phyloP scores from a whole-genome alignment of 2,329 filamentous ascomycete species.

The Exophiala calicioides region DNA sequence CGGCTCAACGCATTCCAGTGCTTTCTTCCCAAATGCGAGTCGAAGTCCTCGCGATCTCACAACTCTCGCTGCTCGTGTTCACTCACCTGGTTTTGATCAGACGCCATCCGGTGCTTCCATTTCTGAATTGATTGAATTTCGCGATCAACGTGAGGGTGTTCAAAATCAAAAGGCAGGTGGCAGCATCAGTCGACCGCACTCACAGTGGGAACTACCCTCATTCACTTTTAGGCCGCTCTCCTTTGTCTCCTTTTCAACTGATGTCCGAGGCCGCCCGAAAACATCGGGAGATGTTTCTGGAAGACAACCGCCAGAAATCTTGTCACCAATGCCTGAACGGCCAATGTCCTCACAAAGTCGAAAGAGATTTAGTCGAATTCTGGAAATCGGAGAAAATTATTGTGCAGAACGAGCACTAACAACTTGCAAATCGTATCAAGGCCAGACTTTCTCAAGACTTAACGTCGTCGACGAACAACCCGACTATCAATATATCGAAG shows the following conservation, averaged over 20 bases:
- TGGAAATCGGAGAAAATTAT: slow-evolving; percentile 31
- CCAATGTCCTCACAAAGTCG: slow-evolving; percentile 34
- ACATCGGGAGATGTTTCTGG: slow-evolving; percentile 27
- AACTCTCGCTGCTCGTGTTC: slow-evolving; percentile 29
- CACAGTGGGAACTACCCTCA: slow-evolving; percentile 26
- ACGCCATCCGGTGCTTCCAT: slow-evolving; percentile 13
- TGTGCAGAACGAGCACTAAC: too few relatives aligned
- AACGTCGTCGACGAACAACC: slow-evolving; percentile 21
- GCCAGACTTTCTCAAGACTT: slow-evolving; percentile 20
- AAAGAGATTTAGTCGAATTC: slow-evolving; percentile 35
- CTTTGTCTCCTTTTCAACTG: slow-evolving; percentile 8
- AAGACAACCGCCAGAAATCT: slow-evolving; percentile 27
- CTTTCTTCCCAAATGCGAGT: slow-evolving; percentile 30
- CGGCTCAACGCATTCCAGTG: slow-evolving; percentile 20
- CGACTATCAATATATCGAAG: slow-evolving; percentile 11
- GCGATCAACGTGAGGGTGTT: slow-evolving; percentile 2
- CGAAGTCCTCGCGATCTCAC: slow-evolving; percentile 30
- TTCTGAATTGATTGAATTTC: slow-evolving; percentile 14
- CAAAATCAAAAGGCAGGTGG: not conserved
- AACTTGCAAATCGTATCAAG: slow-evolving; percentile 5
- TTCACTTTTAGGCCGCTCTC: slow-evolving; percentile 30
- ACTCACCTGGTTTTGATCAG: slow-evolving; percentile 25
- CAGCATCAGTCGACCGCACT: not conserved
- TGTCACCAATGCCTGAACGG: slow-evolving; percentile 35
- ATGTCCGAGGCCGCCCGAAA: slow-evolving; percentile 18